Evolutionary conservation across 768 basidiomycete species (phyloP).

Genomic region (Favolaschia claudopus): DNA sequence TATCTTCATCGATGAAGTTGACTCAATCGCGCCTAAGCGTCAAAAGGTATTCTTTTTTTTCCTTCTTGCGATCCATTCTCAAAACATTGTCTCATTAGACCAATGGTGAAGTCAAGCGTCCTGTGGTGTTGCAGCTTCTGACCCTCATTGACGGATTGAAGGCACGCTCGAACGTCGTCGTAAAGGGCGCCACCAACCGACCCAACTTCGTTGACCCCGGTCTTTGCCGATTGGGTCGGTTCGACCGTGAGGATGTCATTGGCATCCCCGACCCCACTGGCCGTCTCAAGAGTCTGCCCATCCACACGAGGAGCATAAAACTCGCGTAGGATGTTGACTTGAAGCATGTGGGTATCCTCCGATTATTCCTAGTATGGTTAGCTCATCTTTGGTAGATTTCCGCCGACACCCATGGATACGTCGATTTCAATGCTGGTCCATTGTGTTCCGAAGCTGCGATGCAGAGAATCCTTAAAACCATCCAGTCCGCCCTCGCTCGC

Average conservation of each 20-base stretch:
- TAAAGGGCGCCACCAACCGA: constrained; percentile 98
- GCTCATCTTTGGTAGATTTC: constrained; percentile 98
- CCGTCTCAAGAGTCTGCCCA: constrained; percentile 96
- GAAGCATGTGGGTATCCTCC: too few relatives aligned
- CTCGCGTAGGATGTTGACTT: too few relatives aligned
- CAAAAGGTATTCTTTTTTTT: constrained; percentile 73
- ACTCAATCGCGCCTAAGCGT: constrained; percentile 98
- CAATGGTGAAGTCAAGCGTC: constrained; percentile 98
- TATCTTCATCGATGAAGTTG: constrained; percentile 99
- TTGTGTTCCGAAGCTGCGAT: too few relatives aligned
- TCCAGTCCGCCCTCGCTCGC: too few relatives aligned
- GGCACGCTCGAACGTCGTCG: constrained; percentile 98
- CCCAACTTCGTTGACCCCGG: constrained; percentile 99
- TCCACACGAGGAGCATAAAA: too few relatives aligned
- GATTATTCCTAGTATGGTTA: too few relatives aligned
- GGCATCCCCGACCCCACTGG: constrained; percentile 96
- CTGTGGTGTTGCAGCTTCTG: constrained; percentile 96
- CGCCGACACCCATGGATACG: constrained; percentile 97
- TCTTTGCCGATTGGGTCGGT: constrained; percentile 96
- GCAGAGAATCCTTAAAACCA: constrained; percentile 99
- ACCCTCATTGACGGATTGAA: constrained; percentile 99
- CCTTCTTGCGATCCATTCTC: neutral
- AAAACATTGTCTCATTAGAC: too few relatives aligned
- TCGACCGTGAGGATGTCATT: constrained; percentile 99
- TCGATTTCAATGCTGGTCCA: too few relatives aligned